Conservation (phyloP, 768 basidiomycete species). For the Hypholoma sublateritium region DNA sequence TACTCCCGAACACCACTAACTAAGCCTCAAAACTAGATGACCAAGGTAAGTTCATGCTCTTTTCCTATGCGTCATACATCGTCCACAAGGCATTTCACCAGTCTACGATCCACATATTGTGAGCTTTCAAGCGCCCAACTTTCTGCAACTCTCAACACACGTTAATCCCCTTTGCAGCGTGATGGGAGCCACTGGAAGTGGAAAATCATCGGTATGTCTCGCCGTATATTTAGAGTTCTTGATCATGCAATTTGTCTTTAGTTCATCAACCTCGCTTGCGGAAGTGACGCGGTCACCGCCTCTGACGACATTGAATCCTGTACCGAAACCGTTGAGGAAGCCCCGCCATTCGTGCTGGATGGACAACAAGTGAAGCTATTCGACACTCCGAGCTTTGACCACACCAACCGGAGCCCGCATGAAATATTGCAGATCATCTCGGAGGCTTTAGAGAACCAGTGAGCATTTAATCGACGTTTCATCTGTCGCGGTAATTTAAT, state of each 20-base stretch:
- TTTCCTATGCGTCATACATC: no score
- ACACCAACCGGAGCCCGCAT: neutral
- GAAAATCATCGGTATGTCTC: neutral
- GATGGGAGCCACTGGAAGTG: neutral
- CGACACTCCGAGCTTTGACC: neutral
- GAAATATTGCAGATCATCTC: neutral
- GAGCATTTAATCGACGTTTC: neutral
- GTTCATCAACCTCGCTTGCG: neutral
- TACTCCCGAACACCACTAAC: no score
- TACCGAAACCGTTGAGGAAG: neutral
- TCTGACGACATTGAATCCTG: neutral
- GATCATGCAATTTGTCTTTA: no score
- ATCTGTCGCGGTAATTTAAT: neutral
- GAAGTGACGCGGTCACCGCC: neutral
- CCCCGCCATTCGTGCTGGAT: neutral
- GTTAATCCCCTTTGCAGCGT: neutral
- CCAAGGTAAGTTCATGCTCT: no score
- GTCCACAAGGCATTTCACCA: no score
- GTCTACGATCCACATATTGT: no score
- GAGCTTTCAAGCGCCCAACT: no score
- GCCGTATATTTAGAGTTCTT: no score
- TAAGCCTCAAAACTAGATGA: no score
- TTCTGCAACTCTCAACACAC: no score
- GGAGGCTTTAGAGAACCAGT: neutral
- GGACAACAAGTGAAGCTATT: neutral